These are phyloP conservation scores for Lentinus brumalis DNA, from an alignment of 768 basidiomycete species.

Conservation along the genomic window DNA sequence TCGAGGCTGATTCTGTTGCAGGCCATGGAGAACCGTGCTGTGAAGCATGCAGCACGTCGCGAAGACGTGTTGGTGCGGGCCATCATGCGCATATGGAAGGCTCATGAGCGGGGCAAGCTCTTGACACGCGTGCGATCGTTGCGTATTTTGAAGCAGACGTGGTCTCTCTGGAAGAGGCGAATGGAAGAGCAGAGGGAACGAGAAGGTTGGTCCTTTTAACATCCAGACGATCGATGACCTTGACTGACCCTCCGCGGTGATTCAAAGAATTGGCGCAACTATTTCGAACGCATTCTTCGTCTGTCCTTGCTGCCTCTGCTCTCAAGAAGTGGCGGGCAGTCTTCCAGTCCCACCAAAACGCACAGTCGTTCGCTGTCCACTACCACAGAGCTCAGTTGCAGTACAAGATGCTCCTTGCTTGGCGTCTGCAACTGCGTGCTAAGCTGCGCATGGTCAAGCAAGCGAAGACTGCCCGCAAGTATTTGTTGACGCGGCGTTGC, in stretches of 20 bases:
- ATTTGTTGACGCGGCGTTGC: constrained; percentile 48
- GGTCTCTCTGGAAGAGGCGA: constrained; percentile 52
- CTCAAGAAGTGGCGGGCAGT: constrained; percentile 51
- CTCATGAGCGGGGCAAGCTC: constrained; percentile 61
- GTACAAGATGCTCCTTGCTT: constrained; percentile 46
- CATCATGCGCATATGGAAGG: constrained; percentile 65
- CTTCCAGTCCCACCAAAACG: constrained; percentile 47
- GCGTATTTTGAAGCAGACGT: constrained; percentile 47
- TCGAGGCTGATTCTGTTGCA: constrained; percentile 30
- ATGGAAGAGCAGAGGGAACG: constrained; percentile 40
- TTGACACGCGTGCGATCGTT: constrained; percentile 53
- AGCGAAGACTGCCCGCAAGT: constrained; percentile 55
- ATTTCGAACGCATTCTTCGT: constrained; percentile 49
- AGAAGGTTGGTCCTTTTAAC: constrained; percentile 44
- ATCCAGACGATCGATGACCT: background rate
- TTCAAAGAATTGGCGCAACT: constrained; percentile 49
- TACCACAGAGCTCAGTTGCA: constrained; percentile 46
- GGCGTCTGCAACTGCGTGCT: constrained; percentile 57
- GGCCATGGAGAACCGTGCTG: constrained; percentile 57
- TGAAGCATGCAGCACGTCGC: constrained; percentile 57
- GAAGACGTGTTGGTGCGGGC: constrained; percentile 61
- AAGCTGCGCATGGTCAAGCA: constrained; percentile 52
- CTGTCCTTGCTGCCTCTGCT: constrained; percentile 37
- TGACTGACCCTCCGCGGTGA: background rate
- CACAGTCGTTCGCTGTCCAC: constrained; percentile 48